These are phyloP conservation scores for Proliferodiscus dingleyae DNA, from an alignment of 2,329 filamentous ascomycete species.

Conservation along the genomic window DNA sequence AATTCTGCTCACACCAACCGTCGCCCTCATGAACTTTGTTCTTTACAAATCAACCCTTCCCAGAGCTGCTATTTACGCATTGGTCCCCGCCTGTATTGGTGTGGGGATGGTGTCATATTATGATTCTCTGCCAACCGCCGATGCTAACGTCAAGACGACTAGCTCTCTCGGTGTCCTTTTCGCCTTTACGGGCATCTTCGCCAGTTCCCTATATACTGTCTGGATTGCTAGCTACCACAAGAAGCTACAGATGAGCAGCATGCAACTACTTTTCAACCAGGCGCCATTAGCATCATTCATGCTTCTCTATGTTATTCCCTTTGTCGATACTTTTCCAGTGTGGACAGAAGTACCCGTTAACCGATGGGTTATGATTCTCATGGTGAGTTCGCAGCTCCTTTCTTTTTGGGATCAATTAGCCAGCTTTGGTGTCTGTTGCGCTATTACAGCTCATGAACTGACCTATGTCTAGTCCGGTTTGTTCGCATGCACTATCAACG, in stretches of 20 bases:
- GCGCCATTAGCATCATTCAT: slow-evolving; percentile 58
- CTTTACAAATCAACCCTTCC: slow-evolving; percentile 56
- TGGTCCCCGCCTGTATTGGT: slow-evolving; percentile 58
- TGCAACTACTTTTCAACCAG: slow-evolving; percentile 66
- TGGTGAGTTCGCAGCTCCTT: slow-evolving; percentile 38
- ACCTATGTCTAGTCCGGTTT: slow-evolving; percentile 48
- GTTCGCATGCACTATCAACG: slow-evolving; percentile 61
- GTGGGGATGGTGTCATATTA: slow-evolving; percentile 65
- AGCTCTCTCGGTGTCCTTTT: slow-evolving; percentile 57
- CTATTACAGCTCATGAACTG: slow-evolving; percentile 10
- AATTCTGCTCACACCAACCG: slow-evolving; percentile 61
- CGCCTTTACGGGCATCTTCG: slow-evolving; percentile 58
- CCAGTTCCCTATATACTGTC: slow-evolving; percentile 63
- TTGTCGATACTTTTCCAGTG: slow-evolving; percentile 57
- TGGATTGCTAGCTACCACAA: slow-evolving; percentile 64
- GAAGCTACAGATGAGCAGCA: slow-evolving; percentile 60
- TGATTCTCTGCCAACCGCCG: slow-evolving; percentile 50
- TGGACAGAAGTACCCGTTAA: slow-evolving; percentile 47
- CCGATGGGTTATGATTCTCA: slow-evolving; percentile 53
- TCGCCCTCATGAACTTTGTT: slow-evolving; percentile 60
- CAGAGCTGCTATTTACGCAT: slow-evolving; percentile 42
- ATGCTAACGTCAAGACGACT: slow-evolving; percentile 50
- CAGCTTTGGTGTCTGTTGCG: too few species aligned
- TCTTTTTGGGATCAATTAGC: slow-evolving; percentile 3
- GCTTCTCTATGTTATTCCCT: slow-evolving; percentile 61